Conservation (phyloP, 352 stramenopile species). For the Phytophthora macrochlamydospora region DNA sequence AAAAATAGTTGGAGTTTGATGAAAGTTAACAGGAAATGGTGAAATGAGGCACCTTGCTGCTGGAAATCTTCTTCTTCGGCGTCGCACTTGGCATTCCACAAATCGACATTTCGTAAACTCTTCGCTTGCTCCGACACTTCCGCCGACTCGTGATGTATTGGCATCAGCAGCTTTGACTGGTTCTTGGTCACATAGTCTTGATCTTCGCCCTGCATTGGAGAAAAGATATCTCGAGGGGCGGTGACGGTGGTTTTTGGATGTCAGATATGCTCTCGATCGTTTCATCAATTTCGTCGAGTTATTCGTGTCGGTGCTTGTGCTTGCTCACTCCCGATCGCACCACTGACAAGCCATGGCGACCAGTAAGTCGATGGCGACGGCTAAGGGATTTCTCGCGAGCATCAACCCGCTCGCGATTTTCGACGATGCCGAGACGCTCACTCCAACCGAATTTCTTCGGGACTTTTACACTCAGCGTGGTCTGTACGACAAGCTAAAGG, state of each 20-base stretch:
- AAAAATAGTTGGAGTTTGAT: not conserved
- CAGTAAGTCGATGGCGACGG: slow-evolving; percentile 14
- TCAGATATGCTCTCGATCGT: not conserved
- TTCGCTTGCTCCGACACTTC: slow-evolving; percentile 10
- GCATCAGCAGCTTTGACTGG: not conserved
- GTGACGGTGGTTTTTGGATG: too few species aligned
- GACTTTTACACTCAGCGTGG: slow-evolving; percentile 77
- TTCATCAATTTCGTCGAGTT: not conserved
- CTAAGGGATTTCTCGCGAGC: slow-evolving; percentile 51
- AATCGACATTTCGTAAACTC: slow-evolving; percentile 23
- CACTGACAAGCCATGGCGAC: slow-evolving; percentile 17
- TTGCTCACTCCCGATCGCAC: not conserved
- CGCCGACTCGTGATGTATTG: not conserved
- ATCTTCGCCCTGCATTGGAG: too few species aligned
- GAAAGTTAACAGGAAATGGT: too few species aligned
- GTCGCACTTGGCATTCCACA: slow-evolving; percentile 33
- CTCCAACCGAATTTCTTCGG: slow-evolving; percentile 63
- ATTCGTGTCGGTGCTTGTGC: too few species aligned
- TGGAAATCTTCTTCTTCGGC: slow-evolving; percentile 29
- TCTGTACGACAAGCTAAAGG: slow-evolving; percentile 68
- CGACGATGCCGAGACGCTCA: slow-evolving; percentile 56
- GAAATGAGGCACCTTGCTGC: slow-evolving; percentile 22
- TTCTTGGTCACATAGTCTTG: not conserved
- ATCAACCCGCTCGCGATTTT: slow-evolving; percentile 66
- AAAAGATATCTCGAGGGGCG: too few species aligned